Evolutionary conservation across 192 early-diverging fungal species (phyloP), one percentile per base, ranked within the genome.

Genomic region (Dispira simplex): DNA sequence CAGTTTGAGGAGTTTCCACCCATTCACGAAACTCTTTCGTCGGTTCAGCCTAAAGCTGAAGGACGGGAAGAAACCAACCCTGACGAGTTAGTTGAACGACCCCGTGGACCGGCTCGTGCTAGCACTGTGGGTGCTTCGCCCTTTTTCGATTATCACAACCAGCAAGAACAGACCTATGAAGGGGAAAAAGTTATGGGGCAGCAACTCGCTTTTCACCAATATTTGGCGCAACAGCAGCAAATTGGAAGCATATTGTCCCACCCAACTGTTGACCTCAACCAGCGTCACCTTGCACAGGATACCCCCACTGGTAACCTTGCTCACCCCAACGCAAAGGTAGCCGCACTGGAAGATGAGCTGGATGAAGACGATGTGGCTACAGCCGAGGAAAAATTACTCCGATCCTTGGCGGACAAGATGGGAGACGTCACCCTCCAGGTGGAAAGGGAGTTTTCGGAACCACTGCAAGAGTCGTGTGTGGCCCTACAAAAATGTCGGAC

Each of bases 401-500:
- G 59, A 12, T 45, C 59, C 20, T 45, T 62, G 59, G 59, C 59
- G 18, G 59, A 62, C 59, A 44, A 62, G 18, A 25, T 62, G 59
- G 59, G n/a, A 16, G 59, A 62, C 43, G 59, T 62, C 11, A 44
- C 44, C 44, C 59, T 62, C 12, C 59, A 62, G 43, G 59, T 62
- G 2, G 59, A 62, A 65, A 51, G 48, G 44, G 73, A 75, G 47
- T 46, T 64, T 49, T 43, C 68, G 11, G 63, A 67, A 12, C 69
- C 74, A 60, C 73, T 75, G 39, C 63, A 59, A 44, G 69, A 71
- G 8, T 72, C 72, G 32, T 70, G 69, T 45, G 47, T 67, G 11
- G 69, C 64, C 8, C 58, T 94, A 46, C 78, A 85, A 53, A 67
- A 76, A 44, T 95, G 92, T 73, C 82, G 93, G 12, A 76, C 79